phyloP scores from a whole-genome alignment of 495 filamentous ascomycete genomes.

The Annulohypoxylon moriforme region DNA sequence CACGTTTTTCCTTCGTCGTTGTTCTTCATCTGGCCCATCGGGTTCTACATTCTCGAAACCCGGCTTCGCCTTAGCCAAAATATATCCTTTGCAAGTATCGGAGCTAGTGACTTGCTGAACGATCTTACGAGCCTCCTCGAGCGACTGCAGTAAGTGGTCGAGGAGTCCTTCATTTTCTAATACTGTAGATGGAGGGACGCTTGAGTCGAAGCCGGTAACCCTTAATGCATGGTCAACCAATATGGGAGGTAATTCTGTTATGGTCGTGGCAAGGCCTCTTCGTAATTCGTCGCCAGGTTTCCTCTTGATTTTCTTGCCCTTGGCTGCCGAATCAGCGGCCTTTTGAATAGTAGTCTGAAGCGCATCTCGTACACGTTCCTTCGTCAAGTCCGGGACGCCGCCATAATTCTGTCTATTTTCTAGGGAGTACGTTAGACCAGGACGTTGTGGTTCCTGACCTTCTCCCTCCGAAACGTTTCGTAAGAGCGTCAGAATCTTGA shows the following conservation, averaged over 20 bases:
- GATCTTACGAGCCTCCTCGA: slow-evolving; percentile 74
- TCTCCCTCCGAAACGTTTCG: slow-evolving; percentile 80
- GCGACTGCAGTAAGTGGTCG: slow-evolving; percentile 68
- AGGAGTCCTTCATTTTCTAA: slow-evolving; percentile 72
- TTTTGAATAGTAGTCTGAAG: slow-evolving; percentile 72
- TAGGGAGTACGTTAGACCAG: slow-evolving; percentile 82
- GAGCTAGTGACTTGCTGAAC: slow-evolving; percentile 69
- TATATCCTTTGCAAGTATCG: slow-evolving; percentile 78
- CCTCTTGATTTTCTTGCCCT: slow-evolving; percentile 78
- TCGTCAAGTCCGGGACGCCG: slow-evolving; percentile 78
- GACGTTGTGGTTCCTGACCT: slow-evolving; percentile 78
- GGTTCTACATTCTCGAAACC: slow-evolving; percentile 40
- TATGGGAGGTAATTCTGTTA: slow-evolving; percentile 87
- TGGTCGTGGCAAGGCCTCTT: slow-evolving; percentile 80
- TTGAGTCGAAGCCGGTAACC: slow-evolving; percentile 72
- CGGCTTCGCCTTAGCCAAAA: slow-evolving; percentile 77
- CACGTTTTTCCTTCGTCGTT: slow-evolving; percentile 60
- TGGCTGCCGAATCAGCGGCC: slow-evolving; percentile 56
- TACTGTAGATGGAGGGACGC: slow-evolving; percentile 72
- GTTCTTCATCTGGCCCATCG: slow-evolving; percentile 50
- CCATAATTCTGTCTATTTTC: slow-evolving; percentile 83
- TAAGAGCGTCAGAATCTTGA: slow-evolving; percentile 80
- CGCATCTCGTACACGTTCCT: slow-evolving; percentile 73
- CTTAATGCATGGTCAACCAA: slow-evolving; percentile 88
- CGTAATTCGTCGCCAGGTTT: slow-evolving; percentile 78